These are phyloP conservation scores for Fusarium oligoseptatum DNA, from an alignment of 2,329 filamentous ascomycete genomes.

Conservation along the genomic window DNA sequence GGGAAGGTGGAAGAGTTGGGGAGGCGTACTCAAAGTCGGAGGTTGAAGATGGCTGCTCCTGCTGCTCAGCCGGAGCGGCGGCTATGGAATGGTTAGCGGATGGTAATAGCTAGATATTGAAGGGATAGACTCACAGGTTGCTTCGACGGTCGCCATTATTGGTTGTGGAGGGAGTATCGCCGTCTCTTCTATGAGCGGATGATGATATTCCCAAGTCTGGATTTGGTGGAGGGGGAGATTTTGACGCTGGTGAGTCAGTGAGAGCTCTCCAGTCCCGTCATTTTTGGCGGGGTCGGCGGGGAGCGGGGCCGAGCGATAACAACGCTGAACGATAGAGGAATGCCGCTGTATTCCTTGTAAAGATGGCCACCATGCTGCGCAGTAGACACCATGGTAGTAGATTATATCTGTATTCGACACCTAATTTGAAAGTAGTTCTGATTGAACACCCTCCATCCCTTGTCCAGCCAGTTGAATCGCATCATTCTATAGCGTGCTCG, in stretches of 20 bases:
- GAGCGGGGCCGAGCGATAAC: slow-evolving; percentile 36
- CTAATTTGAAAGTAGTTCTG: background rate
- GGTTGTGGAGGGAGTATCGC: background rate
- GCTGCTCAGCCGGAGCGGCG: slow-evolving; percentile 37
- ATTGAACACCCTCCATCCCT: background rate
- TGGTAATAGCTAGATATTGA: background rate
- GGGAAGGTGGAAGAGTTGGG: background rate
- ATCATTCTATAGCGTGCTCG: slow-evolving; percentile 29
- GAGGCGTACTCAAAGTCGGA: slow-evolving; percentile 47
- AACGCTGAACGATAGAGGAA: background rate
- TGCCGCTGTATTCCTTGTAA: background rate
- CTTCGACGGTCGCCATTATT: slow-evolving; percentile 39
- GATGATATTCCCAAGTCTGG: slow-evolving; percentile 38
- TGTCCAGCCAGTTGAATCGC: slow-evolving; percentile 28
- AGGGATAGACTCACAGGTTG: slow-evolving; percentile 20
- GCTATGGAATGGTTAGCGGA: background rate
- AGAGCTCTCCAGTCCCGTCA: slow-evolving; percentile 2
- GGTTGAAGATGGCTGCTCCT: slow-evolving; percentile 35
- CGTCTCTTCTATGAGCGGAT: slow-evolving; percentile 6
- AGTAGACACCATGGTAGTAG: background rate
- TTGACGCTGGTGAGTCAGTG: slow-evolving; percentile 41
- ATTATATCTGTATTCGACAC: background rate
- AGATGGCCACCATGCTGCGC: background rate
- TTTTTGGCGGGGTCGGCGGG: slow-evolving; percentile 43
- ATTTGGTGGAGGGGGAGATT: slow-evolving; percentile 42